Percentiles rank a stretch among this genome's conserved stretches.
These are phyloP conservation scores for Tulasnella sp. DNA, from an alignment of 768 basidiomycete genomes.

Conservation along the genomic window DNA sequence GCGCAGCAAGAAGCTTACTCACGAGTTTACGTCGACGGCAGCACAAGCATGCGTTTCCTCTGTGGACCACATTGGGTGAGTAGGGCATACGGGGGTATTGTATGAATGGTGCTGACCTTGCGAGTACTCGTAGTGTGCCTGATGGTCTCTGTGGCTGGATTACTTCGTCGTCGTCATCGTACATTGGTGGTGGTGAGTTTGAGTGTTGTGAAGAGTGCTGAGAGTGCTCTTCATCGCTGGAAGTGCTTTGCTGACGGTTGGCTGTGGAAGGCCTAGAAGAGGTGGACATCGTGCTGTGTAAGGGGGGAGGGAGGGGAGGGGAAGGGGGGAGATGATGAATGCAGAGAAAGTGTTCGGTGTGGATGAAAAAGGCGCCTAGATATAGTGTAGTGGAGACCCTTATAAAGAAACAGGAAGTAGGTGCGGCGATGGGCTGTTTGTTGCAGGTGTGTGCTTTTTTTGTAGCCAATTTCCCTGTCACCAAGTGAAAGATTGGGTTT, in stretches of 20 bases:
- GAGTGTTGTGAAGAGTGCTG: neutral
- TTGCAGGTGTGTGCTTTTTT: too few species aligned
- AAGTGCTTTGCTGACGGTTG: neutral
- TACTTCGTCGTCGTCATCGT: slow-evolving; percentile 6
- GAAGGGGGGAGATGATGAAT: neutral
- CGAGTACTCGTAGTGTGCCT: slow-evolving; percentile 14
- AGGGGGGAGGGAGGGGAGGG: neutral
- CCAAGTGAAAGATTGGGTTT: neutral
- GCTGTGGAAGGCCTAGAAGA: neutral
- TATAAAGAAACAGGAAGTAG: neutral
- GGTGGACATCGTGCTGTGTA: neutral
- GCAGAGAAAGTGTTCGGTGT: neutral
- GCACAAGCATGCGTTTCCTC: slow-evolving; percentile 19
- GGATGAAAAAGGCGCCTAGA: neutral
- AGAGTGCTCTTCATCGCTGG: slow-evolving; percentile 1
- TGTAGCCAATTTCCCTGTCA: neutral
- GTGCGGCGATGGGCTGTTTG: neutral
- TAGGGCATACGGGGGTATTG: neutral
- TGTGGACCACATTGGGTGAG: neutral
- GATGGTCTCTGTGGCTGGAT: neutral
- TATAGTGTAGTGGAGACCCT: neutral
- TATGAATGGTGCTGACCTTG: neutral
- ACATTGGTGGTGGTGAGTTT: neutral
- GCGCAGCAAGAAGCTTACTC: neutral
- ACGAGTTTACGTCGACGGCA: slow-evolving; percentile 18